Conservation (phyloP, 345 rosid genomes). For the Sonneratia alba region DNA sequence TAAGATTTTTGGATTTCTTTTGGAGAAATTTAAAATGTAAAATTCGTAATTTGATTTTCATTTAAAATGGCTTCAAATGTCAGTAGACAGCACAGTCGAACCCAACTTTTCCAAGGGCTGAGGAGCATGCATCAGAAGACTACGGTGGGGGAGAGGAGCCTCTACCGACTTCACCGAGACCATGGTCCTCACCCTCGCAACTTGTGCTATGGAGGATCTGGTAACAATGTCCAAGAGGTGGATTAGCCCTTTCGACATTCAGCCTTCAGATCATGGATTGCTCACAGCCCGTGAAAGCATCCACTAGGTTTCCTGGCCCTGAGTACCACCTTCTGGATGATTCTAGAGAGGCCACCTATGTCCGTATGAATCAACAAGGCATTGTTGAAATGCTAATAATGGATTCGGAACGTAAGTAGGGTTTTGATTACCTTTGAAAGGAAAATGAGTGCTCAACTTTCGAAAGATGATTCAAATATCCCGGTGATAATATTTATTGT, state of each 20-base stretch:
- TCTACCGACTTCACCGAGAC: background rate
- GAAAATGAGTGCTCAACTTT: background rate
- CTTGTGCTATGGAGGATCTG: constrained; percentile 11
- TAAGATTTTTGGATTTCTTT: no score
- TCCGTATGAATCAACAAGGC: constrained; percentile 1
- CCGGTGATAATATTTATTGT: no score
- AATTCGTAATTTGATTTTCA: no score
- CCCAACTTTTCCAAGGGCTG: no score
- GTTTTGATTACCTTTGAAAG: background rate
- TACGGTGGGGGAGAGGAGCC: no score
- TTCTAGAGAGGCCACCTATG: constrained; percentile 3
- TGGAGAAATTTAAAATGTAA: no score
- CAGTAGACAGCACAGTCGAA: no score
- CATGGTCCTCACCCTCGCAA: background rate
- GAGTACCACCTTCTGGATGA: constrained; percentile 3
- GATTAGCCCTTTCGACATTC: background rate
- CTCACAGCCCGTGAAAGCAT: background rate
- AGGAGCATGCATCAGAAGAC: no score
- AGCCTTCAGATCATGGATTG: background rate
- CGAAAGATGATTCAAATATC: background rate
- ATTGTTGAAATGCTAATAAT: constrained; percentile 10
- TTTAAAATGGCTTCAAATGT: no score
- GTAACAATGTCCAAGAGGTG: background rate
- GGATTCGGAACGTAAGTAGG: constrained; percentile 8
- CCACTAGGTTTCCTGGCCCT: background rate